These are phyloP conservation scores for Paratinospora sagittata DNA, from an alignment of 164 flowering plant genomes.

Conservation along the genomic window DNA sequence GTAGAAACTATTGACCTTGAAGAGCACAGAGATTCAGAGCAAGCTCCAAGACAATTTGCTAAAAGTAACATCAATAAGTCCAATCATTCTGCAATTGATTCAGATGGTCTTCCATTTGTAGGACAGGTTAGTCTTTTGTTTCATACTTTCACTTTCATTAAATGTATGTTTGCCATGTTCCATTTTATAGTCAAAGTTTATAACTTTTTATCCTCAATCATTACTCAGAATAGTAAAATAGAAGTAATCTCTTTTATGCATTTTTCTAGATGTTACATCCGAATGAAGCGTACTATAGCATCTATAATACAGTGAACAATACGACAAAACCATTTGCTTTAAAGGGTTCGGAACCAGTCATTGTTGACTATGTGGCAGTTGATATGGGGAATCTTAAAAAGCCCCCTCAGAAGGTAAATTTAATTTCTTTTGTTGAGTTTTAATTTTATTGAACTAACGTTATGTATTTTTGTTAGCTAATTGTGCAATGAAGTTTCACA, in stretches of 20 bases:
- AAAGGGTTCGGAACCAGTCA: no score
- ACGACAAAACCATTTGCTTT: conserved; percentile 6
- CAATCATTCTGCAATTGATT: conserved; percentile 42
- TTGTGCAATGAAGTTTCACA: no score
- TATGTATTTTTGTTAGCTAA: no score
- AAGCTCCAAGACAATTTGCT: conserved; percentile 37
- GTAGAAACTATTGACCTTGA: conserved; percentile 74
- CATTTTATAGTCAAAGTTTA: background rate
- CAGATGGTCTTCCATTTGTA: conserved; percentile 86
- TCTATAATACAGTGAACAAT: conserved; percentile 36
- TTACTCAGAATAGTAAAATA: background rate
- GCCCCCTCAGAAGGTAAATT: no score
- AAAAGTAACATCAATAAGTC: conserved; percentile 49
- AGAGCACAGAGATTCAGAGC: conserved; percentile 36
- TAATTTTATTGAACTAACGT: no score
- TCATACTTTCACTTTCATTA: no score
- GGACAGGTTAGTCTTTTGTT: conserved; percentile 66
- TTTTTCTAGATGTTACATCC: conserved; percentile 53
- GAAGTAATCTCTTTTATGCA: background rate
- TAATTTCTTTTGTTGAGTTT: no score
- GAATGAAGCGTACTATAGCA: conserved; percentile 52
- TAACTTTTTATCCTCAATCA: background rate
- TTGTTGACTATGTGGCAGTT: no score
- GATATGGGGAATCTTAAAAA: no score
- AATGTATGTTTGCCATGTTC: background rate